Base-by-base conservation (phyloP, 352 stramenopile species). In the Globisporangium cylindrosporum region DNA sequence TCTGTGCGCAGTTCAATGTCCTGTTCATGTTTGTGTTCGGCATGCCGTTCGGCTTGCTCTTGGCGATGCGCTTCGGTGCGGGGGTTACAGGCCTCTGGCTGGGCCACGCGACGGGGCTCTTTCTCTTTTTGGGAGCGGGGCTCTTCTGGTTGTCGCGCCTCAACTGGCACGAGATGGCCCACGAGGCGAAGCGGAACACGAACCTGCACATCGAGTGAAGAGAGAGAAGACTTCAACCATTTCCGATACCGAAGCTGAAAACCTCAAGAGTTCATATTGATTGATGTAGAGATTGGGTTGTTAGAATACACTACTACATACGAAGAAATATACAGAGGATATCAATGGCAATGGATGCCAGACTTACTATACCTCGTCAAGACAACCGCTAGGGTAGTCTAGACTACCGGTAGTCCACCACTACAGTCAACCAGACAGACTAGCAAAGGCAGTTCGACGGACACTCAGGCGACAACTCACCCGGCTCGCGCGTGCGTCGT, bases 401-500 rank as follows among this genome's bases (percentile, higher is more conserved):
- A 49, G 41, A 49, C 15, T 22, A 32, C 29, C 29, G 3, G 29
- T 32, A 49, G 15, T 15, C 41, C 14, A 25, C 22, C 14, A 46
- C 4, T 46, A 20, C 4, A 38, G 34, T 6, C 58, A 36, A 25
- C 12, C n/a, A 58, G 24, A 58, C 24, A 22, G 18, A 24, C 57
- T 56, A 78, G 64, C 70, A 81, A 8, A 78, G 55, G 24, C 15
- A 49, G 15, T 49, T 49, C 41, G 41, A 49, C 0, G 41, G 41
- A 9, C 72, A 77, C 61, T 64, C 29, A 9, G 75, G 72, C 14
- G 72, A 77, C 25, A 67, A 46, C 32, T 82, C 75, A 18, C 62
- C 46, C 3, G 77, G 73, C 24, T 85, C 77, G 14, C 71, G 73
- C 38, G 82, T 90, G 41, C 84, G 80, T 68, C 86, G 72, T 63